These are phyloP conservation scores for Pythium biforme DNA, from an alignment of 352 stramenopile species.

Conservation along the genomic window DNA sequence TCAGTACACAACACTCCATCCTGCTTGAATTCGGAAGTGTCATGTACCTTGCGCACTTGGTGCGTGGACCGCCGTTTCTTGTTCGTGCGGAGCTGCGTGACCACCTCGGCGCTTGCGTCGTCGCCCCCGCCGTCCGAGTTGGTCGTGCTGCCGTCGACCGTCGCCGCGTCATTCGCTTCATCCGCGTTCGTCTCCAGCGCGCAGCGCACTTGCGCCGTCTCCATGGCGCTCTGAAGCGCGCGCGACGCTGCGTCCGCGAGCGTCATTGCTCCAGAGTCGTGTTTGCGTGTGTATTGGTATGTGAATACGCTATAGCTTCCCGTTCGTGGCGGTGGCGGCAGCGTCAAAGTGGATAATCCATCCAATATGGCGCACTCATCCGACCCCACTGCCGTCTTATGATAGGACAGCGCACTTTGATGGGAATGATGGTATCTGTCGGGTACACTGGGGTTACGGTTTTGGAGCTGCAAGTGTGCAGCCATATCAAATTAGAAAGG, in stretches of 20 bases:
- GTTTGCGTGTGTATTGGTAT: no score
- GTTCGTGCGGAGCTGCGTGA: not conserved
- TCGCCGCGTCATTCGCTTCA: not conserved
- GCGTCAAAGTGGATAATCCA: not conserved
- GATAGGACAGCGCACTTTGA: not conserved
- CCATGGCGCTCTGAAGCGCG: conserved; percentile 14
- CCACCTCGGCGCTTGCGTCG: not conserved
- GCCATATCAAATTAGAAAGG: not conserved
- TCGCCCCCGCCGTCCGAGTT: conserved; percentile 16
- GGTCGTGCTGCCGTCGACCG: conserved; percentile 11
- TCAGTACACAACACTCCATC: no score
- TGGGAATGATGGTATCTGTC: conserved; percentile 1
- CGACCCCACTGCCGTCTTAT: not conserved
- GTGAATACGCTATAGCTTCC: not conserved
- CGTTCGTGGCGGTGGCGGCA: not conserved
- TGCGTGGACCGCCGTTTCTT: conserved; percentile 26
- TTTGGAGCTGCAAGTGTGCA: not conserved
- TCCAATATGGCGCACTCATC: not conserved
- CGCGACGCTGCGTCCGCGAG: conserved; percentile 15
- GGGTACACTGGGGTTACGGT: not conserved
- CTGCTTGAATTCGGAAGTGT: no score
- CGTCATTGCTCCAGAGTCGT: conserved; percentile 3
- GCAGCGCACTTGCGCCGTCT: conserved; percentile 8
- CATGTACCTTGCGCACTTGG: conserved; percentile 22
- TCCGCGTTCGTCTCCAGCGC: not conserved